These are phyloP conservation scores for Penicillium macrosclerotiorum DNA, from an alignment of 495 filamentous ascomycete genomes.

Conservation along the genomic window DNA sequence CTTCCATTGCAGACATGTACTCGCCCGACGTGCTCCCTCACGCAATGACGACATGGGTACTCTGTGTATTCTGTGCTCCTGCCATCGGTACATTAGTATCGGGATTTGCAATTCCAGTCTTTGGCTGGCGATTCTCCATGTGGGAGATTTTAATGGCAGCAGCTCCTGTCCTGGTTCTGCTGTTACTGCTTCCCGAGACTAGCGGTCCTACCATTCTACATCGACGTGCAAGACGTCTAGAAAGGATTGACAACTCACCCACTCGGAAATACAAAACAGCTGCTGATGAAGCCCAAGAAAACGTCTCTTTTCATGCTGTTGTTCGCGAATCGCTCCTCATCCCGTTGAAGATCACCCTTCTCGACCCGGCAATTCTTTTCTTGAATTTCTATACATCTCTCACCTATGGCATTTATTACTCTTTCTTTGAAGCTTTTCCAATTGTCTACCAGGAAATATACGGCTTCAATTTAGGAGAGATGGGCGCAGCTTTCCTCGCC, in stretches of 20 bases:
- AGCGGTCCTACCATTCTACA: constrained; percentile 51
- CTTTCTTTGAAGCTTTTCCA: constrained; percentile 54
- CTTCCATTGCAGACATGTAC: no score
- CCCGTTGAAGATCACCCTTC: constrained; percentile 19
- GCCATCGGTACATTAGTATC: constrained; percentile 39
- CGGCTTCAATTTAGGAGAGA: no score
- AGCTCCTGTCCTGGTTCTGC: constrained; percentile 43
- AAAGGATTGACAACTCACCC: no score
- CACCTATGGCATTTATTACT: constrained; percentile 50
- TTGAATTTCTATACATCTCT: constrained; percentile 49
- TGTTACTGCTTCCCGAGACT: constrained; percentile 54
- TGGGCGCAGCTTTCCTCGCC: no score
- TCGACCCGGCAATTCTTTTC: constrained; percentile 47
- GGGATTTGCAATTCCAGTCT: constrained; percentile 32
- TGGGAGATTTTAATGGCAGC: constrained; percentile 46
- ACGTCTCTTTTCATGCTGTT: no score
- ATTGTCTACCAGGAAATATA: constrained; percentile 47
- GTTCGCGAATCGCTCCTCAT: constrained; percentile 20
- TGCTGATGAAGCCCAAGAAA: no score
- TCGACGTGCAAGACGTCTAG: no score
- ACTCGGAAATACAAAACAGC: no score
- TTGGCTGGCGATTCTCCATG: constrained; percentile 45
- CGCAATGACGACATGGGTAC: constrained; percentile 26
- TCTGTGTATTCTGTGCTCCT: constrained; percentile 31
- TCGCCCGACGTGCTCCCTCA: no score